Conservation (phyloP, 768 basidiomycete species). For the Collybia sp. region DNA sequence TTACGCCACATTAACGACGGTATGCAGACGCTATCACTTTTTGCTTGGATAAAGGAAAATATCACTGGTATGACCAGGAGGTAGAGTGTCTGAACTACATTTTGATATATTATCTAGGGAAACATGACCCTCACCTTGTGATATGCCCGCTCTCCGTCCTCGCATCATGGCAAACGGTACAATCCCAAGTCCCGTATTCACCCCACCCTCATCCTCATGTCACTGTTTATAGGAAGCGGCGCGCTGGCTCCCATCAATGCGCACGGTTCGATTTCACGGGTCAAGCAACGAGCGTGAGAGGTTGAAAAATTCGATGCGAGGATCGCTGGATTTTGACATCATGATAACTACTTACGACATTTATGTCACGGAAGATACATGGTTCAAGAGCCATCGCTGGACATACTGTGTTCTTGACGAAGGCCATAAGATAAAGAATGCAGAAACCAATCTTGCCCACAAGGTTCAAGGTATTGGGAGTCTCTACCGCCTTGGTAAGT, state of each 20-base stretch:
- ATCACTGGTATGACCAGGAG: constrained; percentile 25
- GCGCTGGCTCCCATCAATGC: constrained; percentile 50
- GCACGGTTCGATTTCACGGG: constrained; percentile 60
- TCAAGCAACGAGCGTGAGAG: constrained; percentile 46
- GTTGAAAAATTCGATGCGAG: constrained; percentile 40
- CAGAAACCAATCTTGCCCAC: constrained; percentile 45
- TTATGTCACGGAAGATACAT: constrained; percentile 50
- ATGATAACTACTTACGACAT: constrained; percentile 68
- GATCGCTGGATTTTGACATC: constrained; percentile 43
- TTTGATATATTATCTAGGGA: constrained; percentile 10
- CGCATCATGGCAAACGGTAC: constrained; percentile 54
- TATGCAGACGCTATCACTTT: constrained; percentile 49
- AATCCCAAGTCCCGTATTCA: constrained; percentile 6
- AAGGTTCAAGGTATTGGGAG: constrained; percentile 55
- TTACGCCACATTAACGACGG: neutral
- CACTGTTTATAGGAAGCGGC: constrained; percentile 35
- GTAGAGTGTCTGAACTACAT: neutral
- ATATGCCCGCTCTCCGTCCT: constrained; percentile 71
- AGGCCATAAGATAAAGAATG: constrained; percentile 72
- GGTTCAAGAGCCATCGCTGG: constrained; percentile 60
- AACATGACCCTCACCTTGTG: constrained; percentile 61
- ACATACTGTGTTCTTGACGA: constrained; percentile 59
- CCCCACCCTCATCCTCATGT: neutral
- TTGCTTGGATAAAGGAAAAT: constrained; percentile 62
- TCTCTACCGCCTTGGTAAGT: constrained; percentile 49